phyloP scores from a whole-genome alignment of 1,139 yeast species.

The Yueomyces sp. region DNA sequence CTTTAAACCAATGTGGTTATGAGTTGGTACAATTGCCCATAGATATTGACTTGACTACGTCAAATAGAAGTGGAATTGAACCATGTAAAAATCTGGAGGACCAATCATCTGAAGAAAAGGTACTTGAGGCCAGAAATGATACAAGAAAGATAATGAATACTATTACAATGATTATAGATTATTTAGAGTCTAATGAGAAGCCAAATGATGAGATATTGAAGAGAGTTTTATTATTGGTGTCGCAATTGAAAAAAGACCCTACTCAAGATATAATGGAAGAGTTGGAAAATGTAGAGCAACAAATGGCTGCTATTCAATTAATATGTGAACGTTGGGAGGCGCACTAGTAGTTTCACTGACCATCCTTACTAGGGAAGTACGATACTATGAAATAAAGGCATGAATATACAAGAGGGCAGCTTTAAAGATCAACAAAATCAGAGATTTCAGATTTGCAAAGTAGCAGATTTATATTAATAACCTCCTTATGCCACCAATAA shows the following conservation, averaged over 20 bases:
- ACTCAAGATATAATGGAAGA: slow-evolving; percentile 17
- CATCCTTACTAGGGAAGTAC: background rate
- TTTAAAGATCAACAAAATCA: background rate
- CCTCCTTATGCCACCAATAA: slow-evolving; percentile 56
- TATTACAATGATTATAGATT: slow-evolving; percentile 10
- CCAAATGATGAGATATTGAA: slow-evolving; percentile 11
- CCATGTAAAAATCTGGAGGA: background rate
- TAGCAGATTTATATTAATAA: slow-evolving; percentile 36
- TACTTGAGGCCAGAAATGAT: slow-evolving; percentile 2
- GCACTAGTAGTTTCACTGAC: background rate
- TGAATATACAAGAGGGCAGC: no score
- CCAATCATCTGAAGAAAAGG: slow-evolving; percentile 1
- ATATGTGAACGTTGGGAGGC: slow-evolving; percentile 20
- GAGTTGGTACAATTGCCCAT: background rate
- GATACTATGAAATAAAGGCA: background rate
- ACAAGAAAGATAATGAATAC: slow-evolving; percentile 7
- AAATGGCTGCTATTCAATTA: slow-evolving; percentile 11
- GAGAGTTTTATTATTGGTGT: slow-evolving; percentile 11
- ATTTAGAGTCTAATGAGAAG: slow-evolving; percentile 7
- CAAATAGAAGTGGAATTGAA: background rate
- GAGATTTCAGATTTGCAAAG: background rate
- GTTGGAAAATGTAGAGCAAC: slow-evolving; percentile 15
- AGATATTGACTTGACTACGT: background rate
- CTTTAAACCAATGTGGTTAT: background rate
- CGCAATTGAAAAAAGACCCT: slow-evolving; percentile 9